Evolutionary conservation across 2,329 filamentous ascomycete genomes (phyloP), one percentile per base, ranked within the genome.

Genomic region (Sordariomycetes sp.): DNA sequence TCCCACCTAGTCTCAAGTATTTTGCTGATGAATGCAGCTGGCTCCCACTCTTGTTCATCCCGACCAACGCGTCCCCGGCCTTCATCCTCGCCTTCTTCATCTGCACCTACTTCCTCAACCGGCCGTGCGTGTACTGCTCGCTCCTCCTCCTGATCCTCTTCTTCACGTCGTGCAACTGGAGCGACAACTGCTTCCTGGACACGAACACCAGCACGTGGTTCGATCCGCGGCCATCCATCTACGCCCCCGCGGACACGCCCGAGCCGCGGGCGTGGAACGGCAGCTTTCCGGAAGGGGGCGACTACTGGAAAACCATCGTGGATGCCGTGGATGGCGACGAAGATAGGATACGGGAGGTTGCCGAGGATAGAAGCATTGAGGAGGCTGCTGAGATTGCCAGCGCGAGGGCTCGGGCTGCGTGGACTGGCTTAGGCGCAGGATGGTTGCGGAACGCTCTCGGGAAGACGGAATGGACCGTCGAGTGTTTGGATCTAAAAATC

Each of bases 41-140:
- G 82, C 74, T 92, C 33, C 85, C 85, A 20, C 78, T 92, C 47
- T 83, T 92, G 55, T 88, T 92, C 61, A 87, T 92, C 47, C 85
- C 85, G 34, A 86, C 85, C 39, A 87, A 88, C 57, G 82, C 85
- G 46, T 87, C 83, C 38, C 85, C 85, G 18, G 73, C 84, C 50
- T 88, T 90, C 65, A 85, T 92, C 56, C 76, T 90, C 63, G 75
- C 86, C 61, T 86, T 92, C 70, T 82, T 98, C 65, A 72, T 86
- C 44, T 86, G 88, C 58, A 94, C 88, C 44, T 96, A 94, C 69
- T 85, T 94, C 62, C 79, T 98, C 49, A 94, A 95, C 64, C 81
- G 90, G 36, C 92, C 92, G 35, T 98, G 92, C 66, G 82, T 94
- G 48, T 98, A 98, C 72, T 98, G 92, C 74, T 94, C 87, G 40